Evolutionary conservation across 352 stramenopile genomes (phyloP), one percentile per base, ranked within the genome.

Genomic region (Globisporangium carolinianum): DNA sequence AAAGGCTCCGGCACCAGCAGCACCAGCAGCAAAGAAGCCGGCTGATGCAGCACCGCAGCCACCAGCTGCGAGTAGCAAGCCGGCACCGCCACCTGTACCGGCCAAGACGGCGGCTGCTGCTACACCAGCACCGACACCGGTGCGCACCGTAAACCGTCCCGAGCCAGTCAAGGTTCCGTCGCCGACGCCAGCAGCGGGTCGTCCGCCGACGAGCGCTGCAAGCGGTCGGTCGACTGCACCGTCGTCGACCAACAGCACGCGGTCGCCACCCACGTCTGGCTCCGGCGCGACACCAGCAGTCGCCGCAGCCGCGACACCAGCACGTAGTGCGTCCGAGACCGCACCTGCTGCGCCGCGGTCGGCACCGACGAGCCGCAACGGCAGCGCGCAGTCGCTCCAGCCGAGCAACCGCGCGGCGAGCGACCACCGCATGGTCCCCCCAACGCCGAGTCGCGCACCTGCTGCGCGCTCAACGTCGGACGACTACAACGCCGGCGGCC

Each of bases 181-280:
- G 4, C 38, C 66, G 4, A 57, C 68, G 32, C 57, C 68, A 18
- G 39, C 61, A 9, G 59, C 32, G 0, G 46, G 47, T 1, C 55
- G 55, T 32, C 38, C 55, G 6, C 61, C 61, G 2, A 42, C 38
- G 5, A 61, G 47, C 18, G 38, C 32, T 37, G 9, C 43, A 1
- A 55, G 35, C 32, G 37, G 50, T 9, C 55, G 47, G 17, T 50
- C 46, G 3, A 60, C 60, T 0, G 71, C 55, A 0, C 55, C 60
- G 5, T 62, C 69, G 4, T 68, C 68, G 45, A 60, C 66, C 5
- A 51, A 39, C 48, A 68, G 41, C 39, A 48, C 53, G 32, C 71
- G 61, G 0, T 74, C 70, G 35, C 71, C 67, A 14, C 63, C 71
- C 12, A 53, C 66, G 1, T 66, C 73, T 10, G 11, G 55, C 66